These are phyloP conservation scores for Penium margaritaceum DNA, from an alignment of 139 green algal genomes.

Conservation along the genomic window DNA sequence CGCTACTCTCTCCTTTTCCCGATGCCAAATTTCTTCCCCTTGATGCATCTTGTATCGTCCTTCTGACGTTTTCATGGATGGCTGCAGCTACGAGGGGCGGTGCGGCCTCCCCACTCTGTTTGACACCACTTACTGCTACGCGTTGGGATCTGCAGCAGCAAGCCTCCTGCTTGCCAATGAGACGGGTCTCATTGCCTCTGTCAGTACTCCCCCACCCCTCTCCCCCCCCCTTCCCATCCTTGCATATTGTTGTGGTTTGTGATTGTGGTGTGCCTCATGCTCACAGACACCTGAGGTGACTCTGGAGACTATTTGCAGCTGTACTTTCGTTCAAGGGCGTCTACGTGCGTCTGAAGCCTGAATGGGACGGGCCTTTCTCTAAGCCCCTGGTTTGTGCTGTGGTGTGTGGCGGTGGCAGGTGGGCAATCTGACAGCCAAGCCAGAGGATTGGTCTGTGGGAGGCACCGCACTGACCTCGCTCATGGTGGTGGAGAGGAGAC, in stretches of 20 bases:
- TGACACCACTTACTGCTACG: conserved; percentile 59
- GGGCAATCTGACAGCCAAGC: conserved; percentile 30
- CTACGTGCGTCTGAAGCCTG: too few species aligned
- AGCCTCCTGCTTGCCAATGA: conserved; percentile 40
- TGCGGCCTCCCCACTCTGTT: conserved; percentile 62
- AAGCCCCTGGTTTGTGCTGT: background rate
- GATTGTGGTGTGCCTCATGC: too few species aligned
- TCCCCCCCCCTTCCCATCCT: too few species aligned
- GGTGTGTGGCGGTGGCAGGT: conserved; percentile 3
- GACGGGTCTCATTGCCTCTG: conserved; percentile 57
- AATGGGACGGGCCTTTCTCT: too few species aligned
- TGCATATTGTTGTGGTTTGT: too few species aligned
- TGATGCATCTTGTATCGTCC: background rate
- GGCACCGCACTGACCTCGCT: conserved; percentile 52
- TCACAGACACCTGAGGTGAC: too few species aligned
- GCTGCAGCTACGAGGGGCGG: conserved; percentile 53
- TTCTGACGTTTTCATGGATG: background rate
- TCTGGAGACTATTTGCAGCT: too few species aligned
- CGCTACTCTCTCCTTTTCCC: background rate
- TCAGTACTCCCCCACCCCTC: too few species aligned
- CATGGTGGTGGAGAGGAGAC: conserved; percentile 59
- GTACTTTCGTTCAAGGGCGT: too few species aligned
- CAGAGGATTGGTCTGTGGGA: conserved; percentile 54
- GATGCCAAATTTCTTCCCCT: background rate
- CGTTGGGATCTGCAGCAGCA: conserved; percentile 51